phyloP scores from a whole-genome alignment of 345 rosid species.

The Gossypium rotundifolium region DNA sequence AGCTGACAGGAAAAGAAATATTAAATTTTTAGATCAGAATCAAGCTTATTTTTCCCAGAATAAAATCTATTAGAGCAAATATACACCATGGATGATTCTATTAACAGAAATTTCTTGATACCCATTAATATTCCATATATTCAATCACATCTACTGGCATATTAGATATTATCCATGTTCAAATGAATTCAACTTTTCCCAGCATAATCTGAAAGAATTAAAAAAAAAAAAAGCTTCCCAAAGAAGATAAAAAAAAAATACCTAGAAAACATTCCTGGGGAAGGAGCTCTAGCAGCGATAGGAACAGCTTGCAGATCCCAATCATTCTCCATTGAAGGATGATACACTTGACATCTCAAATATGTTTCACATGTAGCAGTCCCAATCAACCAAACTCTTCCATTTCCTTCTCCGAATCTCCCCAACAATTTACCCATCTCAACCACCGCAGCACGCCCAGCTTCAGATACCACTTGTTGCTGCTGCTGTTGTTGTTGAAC shows the following conservation, averaged over 20 bases:
- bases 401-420: conserved; percentile 27
- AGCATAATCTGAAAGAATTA: background rate
- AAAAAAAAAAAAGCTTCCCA: background rate
- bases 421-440: conserved; percentile 42
- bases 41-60: conserved; percentile 8
- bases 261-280: conserved; percentile 62
- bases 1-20: conserved; percentile 1
- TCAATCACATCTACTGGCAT: background rate
- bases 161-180: background rate
- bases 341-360: conserved; percentile 4
- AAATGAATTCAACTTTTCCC: background rate
- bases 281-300: conserved; percentile 59
- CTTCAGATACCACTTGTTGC: conserved; percentile 31
- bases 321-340: conserved; percentile 63
- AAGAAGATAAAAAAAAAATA: conserved; percentile 7
- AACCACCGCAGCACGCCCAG: conserved; percentile 41
- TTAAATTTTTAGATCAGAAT: conserved; percentile 12
- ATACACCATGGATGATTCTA: conserved; percentile 7
- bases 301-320: conserved; percentile 97
- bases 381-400: conserved; percentile 72
- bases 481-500: conserved; percentile 36
- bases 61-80: conserved; percentile 5
- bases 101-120: conserved; percentile 19
- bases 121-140: background rate
- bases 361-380: conserved; percentile 78